phyloP scores from a whole-genome alignment of 768 basidiomycete genomes.

The Mycena olivaceomarginata region DNA sequence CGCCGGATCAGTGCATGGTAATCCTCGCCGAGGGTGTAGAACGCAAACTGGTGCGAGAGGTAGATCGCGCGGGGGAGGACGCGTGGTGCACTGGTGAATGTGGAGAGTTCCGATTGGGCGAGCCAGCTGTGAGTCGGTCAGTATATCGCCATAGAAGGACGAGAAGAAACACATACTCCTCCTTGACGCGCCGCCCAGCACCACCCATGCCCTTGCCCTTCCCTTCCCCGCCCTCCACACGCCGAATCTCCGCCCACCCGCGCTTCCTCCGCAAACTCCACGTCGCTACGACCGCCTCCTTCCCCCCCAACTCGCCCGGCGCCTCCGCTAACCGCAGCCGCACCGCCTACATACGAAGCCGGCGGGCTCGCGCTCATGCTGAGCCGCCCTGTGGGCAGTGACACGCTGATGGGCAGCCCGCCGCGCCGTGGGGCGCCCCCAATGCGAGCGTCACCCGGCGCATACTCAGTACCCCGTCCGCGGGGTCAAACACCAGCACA shows the following conservation, averaged over 20 bases:
- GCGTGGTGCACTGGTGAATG: constrained; percentile 73
- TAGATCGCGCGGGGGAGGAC: constrained; percentile 88
- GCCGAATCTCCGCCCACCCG: constrained; percentile 74
- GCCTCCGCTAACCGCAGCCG: constrained; percentile 19
- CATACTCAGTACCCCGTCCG: constrained; percentile 72
- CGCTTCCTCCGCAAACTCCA: constrained; percentile 76
- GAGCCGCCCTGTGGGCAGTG: constrained; percentile 67
- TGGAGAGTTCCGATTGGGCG: constrained; percentile 89
- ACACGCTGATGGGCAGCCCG: constrained; percentile 66
- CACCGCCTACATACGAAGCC: constrained; percentile 62
- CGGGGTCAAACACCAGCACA: constrained; percentile 80
- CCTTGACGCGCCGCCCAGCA: constrained; percentile 41
- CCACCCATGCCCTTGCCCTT: not conserved
- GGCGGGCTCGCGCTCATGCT: constrained; percentile 70
- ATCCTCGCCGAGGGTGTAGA: constrained; percentile 84
- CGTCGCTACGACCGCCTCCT: constrained; percentile 70
- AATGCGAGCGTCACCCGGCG: constrained; percentile 66
- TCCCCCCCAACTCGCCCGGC: constrained; percentile 58
- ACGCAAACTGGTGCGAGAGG: constrained; percentile 90
- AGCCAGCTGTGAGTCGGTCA: constrained; percentile 70
- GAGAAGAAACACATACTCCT: constrained; percentile 55
- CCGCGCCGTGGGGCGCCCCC: constrained; percentile 56
- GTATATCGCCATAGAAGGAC: not conserved
- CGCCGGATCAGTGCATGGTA: constrained; percentile 87
- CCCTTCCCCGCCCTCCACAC: constrained; percentile 44